Percentiles rank a stretch among this genome's conserved stretches.
Conservation (phyloP, 495 filamentous ascomycete genomes). For the Aspergillus panamensis region DNA sequence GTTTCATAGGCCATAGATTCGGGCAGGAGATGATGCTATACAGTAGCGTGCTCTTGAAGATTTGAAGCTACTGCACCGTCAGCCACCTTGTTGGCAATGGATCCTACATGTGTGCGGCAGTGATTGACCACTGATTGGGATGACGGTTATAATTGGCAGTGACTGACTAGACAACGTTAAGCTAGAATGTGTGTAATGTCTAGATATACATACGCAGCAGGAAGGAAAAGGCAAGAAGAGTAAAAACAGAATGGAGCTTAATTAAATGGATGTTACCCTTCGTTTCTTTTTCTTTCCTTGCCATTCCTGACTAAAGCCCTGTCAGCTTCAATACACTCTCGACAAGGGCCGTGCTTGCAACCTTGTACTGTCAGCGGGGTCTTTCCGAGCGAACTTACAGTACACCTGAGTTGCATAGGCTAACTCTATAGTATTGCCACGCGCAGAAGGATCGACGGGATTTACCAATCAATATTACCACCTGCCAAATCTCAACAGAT, state of each 20-base stretch:
- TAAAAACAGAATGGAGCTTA: conserved; percentile 1
- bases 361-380: conserved; percentile 20
- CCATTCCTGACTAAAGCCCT: neutral
- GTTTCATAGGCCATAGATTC: conserved; percentile 2
- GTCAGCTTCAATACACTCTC: neutral
- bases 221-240: neutral
- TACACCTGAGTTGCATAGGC: neutral
- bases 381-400: neutral
- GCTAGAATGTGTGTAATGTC: conserved; percentile 1
- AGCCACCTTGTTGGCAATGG: conserved; percentile 26
- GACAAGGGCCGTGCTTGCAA: conserved; percentile 15
- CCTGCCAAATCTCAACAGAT: conserved; percentile 19
- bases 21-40: conserved; percentile 5
- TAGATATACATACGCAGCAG: conserved; percentile 5
- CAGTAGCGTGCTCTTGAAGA: conserved; percentile 16
- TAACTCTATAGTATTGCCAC: conserved; percentile 20
- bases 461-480: conserved; percentile 17
- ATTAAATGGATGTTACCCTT: neutral
- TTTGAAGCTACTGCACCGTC: conserved; percentile 22
- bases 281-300: too few species aligned
- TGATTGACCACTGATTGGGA: conserved; percentile 19
- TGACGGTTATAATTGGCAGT: conserved; percentile 16
- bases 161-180: neutral
- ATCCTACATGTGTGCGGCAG: conserved; percentile 26
- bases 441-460: conserved; percentile 13